Evolutionary conservation across 2,329 filamentous ascomycete species (phyloP), one percentile per base, ranked within the genome.

Genomic region (Niveomyces coronatus): DNA sequence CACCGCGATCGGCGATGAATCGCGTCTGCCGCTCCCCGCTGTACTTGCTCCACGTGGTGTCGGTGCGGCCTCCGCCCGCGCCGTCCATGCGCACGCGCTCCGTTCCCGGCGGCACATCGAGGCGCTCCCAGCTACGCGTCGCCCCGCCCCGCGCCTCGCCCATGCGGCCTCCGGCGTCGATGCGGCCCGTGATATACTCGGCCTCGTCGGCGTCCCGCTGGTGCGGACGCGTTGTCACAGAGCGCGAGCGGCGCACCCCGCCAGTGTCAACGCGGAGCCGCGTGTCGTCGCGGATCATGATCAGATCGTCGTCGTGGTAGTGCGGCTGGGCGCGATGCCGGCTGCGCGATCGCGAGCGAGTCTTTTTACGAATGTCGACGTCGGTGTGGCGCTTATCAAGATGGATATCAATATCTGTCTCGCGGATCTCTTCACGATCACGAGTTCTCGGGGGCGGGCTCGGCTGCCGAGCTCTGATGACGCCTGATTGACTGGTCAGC

Each of bases 101-200:
- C 0, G 85, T 89, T 42, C 85, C 85, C 1, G 85, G 83, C 1
- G 85, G 85, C 27, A 93, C 80, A 58, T 93, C 85, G 26, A 94
- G 72, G 45, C 93, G 82, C 38, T 76, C 71, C 85, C 86, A 93
- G 51, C 78, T 82, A 46, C 75, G 78, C 24, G 82, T 86, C 14
- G 76, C 78, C 37, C 84, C 83, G 49, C 82, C 74, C 55, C 71
- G 78, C 16, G 81, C 83, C 58, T 89, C 85, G 37, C 82, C 82
- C 51, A 79, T 72, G 44, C 74, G 75, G 15, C 75, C 78, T 20
- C 82, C 75, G 11, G 65, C 60, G 46, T 76, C 69, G 44, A 77
- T 70, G 47, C 63, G 67, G 42, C 57, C 53, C 18, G 68, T 71
- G 44, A 77, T 69, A 43, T 83, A 79, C 29, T 76, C 67, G 23